These are phyloP conservation scores for Neonectria magnoliae DNA, from an alignment of 2,329 filamentous ascomycete genomes.

Conservation along the genomic window DNA sequence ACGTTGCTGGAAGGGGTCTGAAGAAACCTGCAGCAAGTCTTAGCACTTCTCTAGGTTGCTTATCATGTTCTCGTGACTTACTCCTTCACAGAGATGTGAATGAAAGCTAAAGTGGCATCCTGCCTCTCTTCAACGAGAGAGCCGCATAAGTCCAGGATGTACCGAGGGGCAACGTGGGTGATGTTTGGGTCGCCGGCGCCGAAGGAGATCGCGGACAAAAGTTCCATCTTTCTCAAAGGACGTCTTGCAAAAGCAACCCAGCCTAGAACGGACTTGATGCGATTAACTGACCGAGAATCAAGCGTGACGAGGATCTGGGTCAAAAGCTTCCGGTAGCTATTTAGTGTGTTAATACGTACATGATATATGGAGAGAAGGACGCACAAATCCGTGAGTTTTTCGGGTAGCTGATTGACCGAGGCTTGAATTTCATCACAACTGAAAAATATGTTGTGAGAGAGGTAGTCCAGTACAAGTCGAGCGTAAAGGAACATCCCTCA, in stretches of 20 bases:
- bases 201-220: constrained; percentile 23
- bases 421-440: constrained; percentile 17
- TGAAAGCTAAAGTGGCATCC: constrained; percentile 22
- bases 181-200: not conserved
- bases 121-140: constrained; percentile 16
- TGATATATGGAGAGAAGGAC: rapidly evolving
- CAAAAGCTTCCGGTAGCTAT: constrained; percentile 25
- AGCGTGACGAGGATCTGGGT: constrained; percentile 18
- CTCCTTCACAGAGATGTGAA: constrained; percentile 32
- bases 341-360: rapidly evolving
- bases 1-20: constrained; percentile 10
- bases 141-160: constrained; percentile 7
- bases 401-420: constrained; percentile 8
- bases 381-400: constrained; percentile 25
- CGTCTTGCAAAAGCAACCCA: constrained; percentile 29
- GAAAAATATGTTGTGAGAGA: constrained; percentile 27
- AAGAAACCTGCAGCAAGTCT: constrained; percentile 7
- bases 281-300: constrained; percentile 14
- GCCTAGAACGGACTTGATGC: constrained; percentile 14
- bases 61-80: not conserved
- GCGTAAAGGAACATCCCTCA: constrained; percentile 37
- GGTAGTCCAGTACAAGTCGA: constrained; percentile 31
- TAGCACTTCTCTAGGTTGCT: not conserved
- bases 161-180: constrained; percentile 5
- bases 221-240: constrained; percentile 15